Base-by-base conservation (phyloP, 2,329 filamentous ascomycete genomes). In the Diaporthe australafricana region DNA sequence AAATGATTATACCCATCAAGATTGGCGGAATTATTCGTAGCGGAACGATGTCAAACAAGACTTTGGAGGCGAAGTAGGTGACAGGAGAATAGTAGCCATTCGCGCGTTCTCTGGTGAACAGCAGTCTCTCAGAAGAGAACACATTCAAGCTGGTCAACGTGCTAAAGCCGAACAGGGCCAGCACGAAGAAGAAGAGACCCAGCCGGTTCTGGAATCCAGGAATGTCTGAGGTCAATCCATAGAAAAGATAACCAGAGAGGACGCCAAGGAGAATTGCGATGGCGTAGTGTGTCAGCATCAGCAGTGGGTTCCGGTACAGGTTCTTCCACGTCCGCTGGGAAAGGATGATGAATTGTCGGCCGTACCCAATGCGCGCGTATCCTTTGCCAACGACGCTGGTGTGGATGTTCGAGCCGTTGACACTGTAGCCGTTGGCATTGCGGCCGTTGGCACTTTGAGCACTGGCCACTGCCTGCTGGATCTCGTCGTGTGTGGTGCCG, bases 211-310 rank as follows among this genome's bases (percentile, higher is more conserved):
- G 96, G 88, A 99, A 99, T 42, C 97, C 96, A 74, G 94, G 93
- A 76, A 99, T 97, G 78, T 99, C 95, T 78, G 98, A 95, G 0
- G 95, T 98, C 60, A 99, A 87, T 2, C 96, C 96, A 77, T 98
- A 99, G 85, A 98, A 99, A 16, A 99, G 88, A 82, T 94, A 98
- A 4, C 96, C 96, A 2, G 96, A 95, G 71, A 99, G 93, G 6
- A 98, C 96, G 1, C 95, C 96, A 7, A 99, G 89, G 0, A 98
- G 84, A 73, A 99, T 98, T 9, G 96, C 95, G 76, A 98, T 98
- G 47, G 96, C 96, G 80, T 98, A 99, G 83, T 99, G 96, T 0
- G 95, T 98, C 71, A 99, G 89, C 96, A 99, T 99, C 72, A 99
- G 86, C 89, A 98, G 95, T 1, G 96, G 96, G 81, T 99, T 98